A percentile compares a stretch with the other conserved stretches of the same genome.
phyloP scores from a whole-genome alignment of 805 yeast genomes.

The Sugiyamaella smithiae region DNA sequence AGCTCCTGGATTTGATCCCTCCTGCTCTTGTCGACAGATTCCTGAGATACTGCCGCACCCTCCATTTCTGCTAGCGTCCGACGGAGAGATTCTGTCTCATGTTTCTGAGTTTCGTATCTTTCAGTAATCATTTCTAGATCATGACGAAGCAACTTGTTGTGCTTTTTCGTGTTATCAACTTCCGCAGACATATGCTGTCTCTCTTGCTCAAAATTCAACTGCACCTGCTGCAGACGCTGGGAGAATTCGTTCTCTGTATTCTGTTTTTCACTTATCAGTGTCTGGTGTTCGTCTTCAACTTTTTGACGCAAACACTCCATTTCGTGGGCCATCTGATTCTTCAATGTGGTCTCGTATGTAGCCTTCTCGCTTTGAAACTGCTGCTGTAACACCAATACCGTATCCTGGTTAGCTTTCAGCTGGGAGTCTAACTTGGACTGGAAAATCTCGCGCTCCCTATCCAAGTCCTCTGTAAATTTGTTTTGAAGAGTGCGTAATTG shows the following conservation, averaged over 20 bases:
- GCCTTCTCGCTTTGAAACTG: not conserved
- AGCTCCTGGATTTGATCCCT: slow-evolving; percentile 23
- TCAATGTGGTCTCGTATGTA: not conserved
- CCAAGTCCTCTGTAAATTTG: slow-evolving; percentile 27
- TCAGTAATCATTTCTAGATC: slow-evolving; percentile 25
- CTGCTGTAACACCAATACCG: not conserved
- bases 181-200: slow-evolving; percentile 29
- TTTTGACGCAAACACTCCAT: not conserved
- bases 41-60: slow-evolving; percentile 22
- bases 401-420: not conserved
- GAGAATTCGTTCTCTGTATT: slow-evolving; percentile 24
- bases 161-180: slow-evolving; percentile 6
- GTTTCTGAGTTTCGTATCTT: slow-evolving; percentile 28
- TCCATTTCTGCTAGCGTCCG: slow-evolving; percentile 32
- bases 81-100: slow-evolving; percentile 30
- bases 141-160: slow-evolving; percentile 15
- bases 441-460: slow-evolving; percentile 27
- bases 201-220: slow-evolving; percentile 28
- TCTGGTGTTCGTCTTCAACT: not conserved
- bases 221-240: slow-evolving; percentile 30
- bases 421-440: not conserved
- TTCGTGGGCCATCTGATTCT: not conserved
- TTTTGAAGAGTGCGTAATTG: not conserved
- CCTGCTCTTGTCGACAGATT: slow-evolving; percentile 21
- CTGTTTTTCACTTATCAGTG: not conserved